Conservation (phyloP, 2,329 filamentous ascomycete genomes). For the Aspergillus piperis region DNA sequence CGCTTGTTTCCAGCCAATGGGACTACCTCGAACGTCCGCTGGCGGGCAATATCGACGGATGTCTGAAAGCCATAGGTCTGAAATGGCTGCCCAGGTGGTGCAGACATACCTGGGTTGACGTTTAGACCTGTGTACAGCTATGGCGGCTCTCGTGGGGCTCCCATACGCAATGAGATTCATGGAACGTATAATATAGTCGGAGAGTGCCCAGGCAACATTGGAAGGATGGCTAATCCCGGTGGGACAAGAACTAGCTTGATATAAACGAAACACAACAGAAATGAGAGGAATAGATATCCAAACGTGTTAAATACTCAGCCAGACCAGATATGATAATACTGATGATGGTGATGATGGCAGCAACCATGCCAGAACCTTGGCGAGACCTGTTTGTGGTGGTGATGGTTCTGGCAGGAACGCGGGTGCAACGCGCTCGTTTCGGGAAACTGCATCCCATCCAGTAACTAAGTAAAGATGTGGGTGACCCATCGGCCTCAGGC, state of each 20-base stretch:
- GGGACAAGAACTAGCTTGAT: background rate
- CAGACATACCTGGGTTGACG: constrained; percentile 28
- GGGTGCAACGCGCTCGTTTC: constrained; percentile 14
- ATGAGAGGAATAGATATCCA: background rate
- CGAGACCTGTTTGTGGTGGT: background rate
- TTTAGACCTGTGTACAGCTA: constrained; percentile 2
- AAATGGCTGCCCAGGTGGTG: constrained; percentile 24
- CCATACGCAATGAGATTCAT: constrained; percentile 4
- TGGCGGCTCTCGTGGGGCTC: background rate
- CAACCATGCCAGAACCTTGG: background rate
- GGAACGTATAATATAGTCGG: background rate
- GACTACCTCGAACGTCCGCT: constrained; percentile 42
- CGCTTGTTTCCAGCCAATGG: constrained; percentile 56
- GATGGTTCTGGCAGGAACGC: constrained; percentile 8
- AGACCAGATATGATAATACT: background rate
- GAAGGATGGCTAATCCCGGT: background rate
- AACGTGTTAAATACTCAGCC: too few species aligned
- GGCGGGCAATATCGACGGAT: constrained; percentile 45
- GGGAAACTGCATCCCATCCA: constrained; percentile 11
- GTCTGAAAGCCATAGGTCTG: constrained; percentile 58
- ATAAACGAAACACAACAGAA: background rate
- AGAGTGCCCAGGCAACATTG: background rate
- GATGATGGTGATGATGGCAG: background rate
- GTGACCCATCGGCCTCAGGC: background rate
- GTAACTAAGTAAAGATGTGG: background rate